Conservation (phyloP, 768 basidiomycete genomes). For the Amanita pseudoporphyria region DNA sequence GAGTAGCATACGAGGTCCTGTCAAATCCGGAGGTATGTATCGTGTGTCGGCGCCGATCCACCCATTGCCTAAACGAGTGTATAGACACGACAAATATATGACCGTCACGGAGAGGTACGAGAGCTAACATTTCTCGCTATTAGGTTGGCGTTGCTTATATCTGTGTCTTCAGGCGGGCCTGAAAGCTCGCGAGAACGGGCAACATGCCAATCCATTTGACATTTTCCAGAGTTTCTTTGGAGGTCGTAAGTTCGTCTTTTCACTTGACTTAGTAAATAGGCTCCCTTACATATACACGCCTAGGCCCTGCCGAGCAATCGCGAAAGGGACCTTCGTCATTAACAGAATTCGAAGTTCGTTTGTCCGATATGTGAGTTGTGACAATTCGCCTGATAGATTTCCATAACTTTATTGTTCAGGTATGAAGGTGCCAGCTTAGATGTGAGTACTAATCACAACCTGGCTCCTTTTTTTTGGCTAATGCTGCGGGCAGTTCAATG, state of each 20-base stretch:
- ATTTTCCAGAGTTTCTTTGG: slow-evolving; percentile 93
- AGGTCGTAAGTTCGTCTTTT: slow-evolving; percentile 41
- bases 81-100: slow-evolving; percentile 90
- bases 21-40: slow-evolving; percentile 66
- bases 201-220: slow-evolving; percentile 86
- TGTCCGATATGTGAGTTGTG: slow-evolving; percentile 67
- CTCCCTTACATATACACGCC: background rate
- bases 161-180: slow-evolving; percentile 61
- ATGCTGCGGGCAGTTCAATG: slow-evolving; percentile 58
- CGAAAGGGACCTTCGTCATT: slow-evolving; percentile 69
- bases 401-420: slow-evolving; percentile 25
- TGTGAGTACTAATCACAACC: slow-evolving; percentile 30
- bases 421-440: slow-evolving; percentile 85
- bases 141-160: slow-evolving; percentile 5
- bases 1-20: slow-evolving; percentile 87
- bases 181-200: slow-evolving; percentile 86
- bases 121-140: background rate
- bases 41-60: background rate
- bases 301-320: slow-evolving; percentile 50
- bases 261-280: background rate
- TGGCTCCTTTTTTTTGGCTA: slow-evolving; percentile 5
- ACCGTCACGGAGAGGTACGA: slow-evolving; percentile 79
- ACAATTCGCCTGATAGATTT: background rate
- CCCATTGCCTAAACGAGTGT: slow-evolving; percentile 8
- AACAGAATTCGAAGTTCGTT: slow-evolving; percentile 76